Evolutionary conservation across 2,329 filamentous ascomycete genomes (phyloP).

Genomic region (Cadophora sp.): DNA sequence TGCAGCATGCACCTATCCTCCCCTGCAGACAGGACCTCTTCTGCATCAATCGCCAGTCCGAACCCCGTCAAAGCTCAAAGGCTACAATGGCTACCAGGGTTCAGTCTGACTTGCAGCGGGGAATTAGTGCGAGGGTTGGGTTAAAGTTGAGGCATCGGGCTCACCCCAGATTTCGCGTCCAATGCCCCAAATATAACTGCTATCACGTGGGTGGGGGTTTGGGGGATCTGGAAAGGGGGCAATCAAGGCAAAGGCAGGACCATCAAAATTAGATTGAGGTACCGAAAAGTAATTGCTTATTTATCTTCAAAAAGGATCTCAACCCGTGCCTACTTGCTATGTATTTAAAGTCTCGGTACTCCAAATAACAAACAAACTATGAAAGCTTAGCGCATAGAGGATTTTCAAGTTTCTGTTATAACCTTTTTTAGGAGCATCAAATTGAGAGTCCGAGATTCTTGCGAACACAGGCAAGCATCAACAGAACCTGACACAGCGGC

Average conservation of each 20-base stretch:
- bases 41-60: not conserved
- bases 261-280: conserved; percentile 13
- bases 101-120: conserved; percentile 17
- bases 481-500: conserved; percentile 11
- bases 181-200: not conserved
- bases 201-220: not conserved
- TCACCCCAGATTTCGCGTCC: not conserved
- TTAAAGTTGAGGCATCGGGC: not conserved
- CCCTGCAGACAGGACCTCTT: not conserved
- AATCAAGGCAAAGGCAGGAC: not conserved
- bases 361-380: conserved; percentile 23
- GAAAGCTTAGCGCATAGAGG: conserved; percentile 15
- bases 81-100: not conserved
- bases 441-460: not conserved
- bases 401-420: not conserved
- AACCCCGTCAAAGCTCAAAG: conserved; percentile 7
- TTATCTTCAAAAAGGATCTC: conserved; percentile 14
- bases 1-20: conserved; percentile 6
- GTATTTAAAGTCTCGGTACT: not conserved
- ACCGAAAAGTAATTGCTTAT: conserved; percentile 10
- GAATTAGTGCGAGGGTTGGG: not conserved
- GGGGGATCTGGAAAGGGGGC: not conserved
- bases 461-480: not conserved
- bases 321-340: conserved; percentile 9
- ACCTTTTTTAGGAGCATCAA: conserved; percentile 18